Evolutionary conservation across 176 grass and related monocot species (phyloP).

Genomic region (Eragrostis nindensis): DNA sequence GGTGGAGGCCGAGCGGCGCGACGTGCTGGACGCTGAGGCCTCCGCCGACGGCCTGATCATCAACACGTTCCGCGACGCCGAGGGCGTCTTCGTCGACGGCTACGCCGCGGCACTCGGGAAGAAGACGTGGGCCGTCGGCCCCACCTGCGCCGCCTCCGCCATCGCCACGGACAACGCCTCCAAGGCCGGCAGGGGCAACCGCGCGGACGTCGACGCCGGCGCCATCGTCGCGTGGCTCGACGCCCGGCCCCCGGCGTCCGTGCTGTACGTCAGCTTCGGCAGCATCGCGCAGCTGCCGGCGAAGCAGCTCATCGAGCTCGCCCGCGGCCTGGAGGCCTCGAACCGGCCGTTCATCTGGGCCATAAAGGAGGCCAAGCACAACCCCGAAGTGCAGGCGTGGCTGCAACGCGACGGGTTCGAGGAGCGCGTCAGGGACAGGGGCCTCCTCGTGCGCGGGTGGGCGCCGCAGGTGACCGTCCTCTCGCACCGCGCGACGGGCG

Average conservation of each 20-base stretch:
- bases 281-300: slow-evolving; percentile 32
- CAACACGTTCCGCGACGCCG: slow-evolving; percentile 58
- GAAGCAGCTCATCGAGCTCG: slow-evolving; percentile 46
- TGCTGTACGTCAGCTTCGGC: slow-evolving; percentile 64
- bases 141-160: slow-evolving; percentile 26
- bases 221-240: slow-evolving; percentile 46
- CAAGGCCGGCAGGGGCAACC: slow-evolving; percentile 47
- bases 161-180: not conserved
- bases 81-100: slow-evolving; percentile 40
- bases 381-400: slow-evolving; percentile 42
- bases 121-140: slow-evolving; percentile 57
- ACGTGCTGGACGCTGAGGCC: slow-evolving; percentile 29
- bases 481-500: slow-evolving; percentile 48
- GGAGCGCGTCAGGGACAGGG: slow-evolving; percentile 48
- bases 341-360: slow-evolving; percentile 53
- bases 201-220: slow-evolving; percentile 13
- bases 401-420: slow-evolving; percentile 54
- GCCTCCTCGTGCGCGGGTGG: slow-evolving; percentile 56
- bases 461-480: slow-evolving; percentile 65
- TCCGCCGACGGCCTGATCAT: slow-evolving; percentile 52
- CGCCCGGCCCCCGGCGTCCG: slow-evolving; percentile 35
- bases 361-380: slow-evolving; percentile 48
- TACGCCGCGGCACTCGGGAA: slow-evolving; percentile 42
- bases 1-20: not conserved
- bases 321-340: slow-evolving; percentile 52